Evolutionary conservation across 352 stramenopile species (phyloP), one percentile per base, ranked within the genome.

Genomic region (Globisporangium emineosum): DNA sequence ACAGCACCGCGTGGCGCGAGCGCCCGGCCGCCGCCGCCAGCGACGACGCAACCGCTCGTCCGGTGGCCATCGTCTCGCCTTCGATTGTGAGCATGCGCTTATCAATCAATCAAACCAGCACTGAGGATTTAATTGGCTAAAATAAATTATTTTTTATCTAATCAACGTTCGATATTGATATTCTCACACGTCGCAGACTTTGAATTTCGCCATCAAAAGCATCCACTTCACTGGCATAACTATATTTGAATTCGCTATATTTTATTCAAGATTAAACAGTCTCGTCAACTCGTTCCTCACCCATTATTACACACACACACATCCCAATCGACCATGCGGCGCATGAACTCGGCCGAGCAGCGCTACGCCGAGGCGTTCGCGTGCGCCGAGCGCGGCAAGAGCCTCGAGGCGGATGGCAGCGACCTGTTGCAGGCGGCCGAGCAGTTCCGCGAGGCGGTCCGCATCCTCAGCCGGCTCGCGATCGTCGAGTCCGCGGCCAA

Each of bases 401-500:
- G 60, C 64, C 69, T 56, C 33, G 68, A 77, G 55, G 32, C 13
- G 3, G 51, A 49, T 3, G 30, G 9, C 15, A 21, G 6, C 33
- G 55, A 37, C 25, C 19, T 60, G 15, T 19, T 61, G 47, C 60
- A 75, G 54, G 81, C 79, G 6, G 68, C 75, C 35, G 57, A 70
- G 50, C 62, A 81, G 52, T 89, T 91, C 60, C 52, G 79, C 45
- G 62, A 81, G 55, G 83, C 83, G 3, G 61, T 94, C 21, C 73
- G 64, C 47, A 88, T 91, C 61, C 78, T 91, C 55, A 78, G 68
- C 23, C 85, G 85, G 1, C 73, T 94, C 37, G 70, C 81, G 35
- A 72, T 92, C 53, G 79, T 94, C 62, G 85, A 94, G 70, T 91
- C 81, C 40, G 79, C 81, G 21, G 77, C 81, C 9, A 84, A 94